A percentile compares a stretch with the other conserved stretches of the same genome.
These are phyloP conservation scores for Vaccinium vitisidaea DNA, from an alignment of 148 eudicot species.

Conservation along the genomic window DNA sequence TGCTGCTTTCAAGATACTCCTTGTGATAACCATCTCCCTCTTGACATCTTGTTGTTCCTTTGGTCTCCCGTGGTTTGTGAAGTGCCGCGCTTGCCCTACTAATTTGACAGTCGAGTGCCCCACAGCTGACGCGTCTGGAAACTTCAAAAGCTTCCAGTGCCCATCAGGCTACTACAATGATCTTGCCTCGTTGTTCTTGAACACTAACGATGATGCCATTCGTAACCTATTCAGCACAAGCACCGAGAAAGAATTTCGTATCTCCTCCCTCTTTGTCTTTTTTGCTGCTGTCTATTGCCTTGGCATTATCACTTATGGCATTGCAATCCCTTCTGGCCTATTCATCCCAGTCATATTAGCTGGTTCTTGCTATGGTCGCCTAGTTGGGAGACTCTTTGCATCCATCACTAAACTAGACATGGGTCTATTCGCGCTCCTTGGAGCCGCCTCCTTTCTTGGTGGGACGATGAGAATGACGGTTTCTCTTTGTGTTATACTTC, in stretches of 20 bases:
- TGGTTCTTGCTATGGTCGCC: conserved; percentile 78
- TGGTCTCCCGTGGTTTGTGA: conserved; percentile 65
- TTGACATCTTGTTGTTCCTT: conserved; percentile 60
- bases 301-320: conserved; percentile 74
- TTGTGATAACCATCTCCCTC: conserved; percentile 52
- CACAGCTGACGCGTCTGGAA: conserved; percentile 51
- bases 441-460: conserved; percentile 87
- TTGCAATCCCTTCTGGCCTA: conserved; percentile 77
- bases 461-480: conserved; percentile 96
- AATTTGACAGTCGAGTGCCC: conserved; percentile 48
- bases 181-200: conserved; percentile 73
- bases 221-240: conserved; percentile 55
- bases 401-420: conserved; percentile 43
- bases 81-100: conserved; percentile 59
- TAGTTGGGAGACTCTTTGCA: conserved; percentile 49
- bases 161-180: conserved; percentile 66
- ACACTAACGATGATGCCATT: conserved; percentile 77
- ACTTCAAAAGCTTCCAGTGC: conserved; percentile 67
- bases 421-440: conserved; percentile 67
- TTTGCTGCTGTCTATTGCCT: conserved; percentile 43
- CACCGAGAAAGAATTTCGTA: conserved; percentile 38
- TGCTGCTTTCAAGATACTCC: conserved; percentile 43
- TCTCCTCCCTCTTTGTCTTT: conserved; percentile 46
- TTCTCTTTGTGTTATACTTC: conserved; percentile 72
- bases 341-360: conserved; percentile 87